A percentile compares a stretch with the other conserved stretches of the same genome.
These are phyloP conservation scores for Elsinoe australis DNA, from an alignment of 2,329 filamentous ascomycete genomes.

Conservation along the genomic window DNA sequence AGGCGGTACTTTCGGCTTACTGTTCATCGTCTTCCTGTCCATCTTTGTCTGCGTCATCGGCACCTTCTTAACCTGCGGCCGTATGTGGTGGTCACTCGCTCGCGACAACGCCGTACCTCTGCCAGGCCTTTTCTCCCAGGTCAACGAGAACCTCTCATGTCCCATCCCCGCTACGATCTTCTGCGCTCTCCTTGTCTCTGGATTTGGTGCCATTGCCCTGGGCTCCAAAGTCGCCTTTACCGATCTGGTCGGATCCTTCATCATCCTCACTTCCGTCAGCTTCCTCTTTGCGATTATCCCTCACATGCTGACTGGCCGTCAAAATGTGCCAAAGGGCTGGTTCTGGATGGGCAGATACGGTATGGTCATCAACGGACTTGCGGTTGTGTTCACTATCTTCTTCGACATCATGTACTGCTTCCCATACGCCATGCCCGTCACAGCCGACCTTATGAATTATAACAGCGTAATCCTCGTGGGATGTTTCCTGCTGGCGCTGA, in stretches of 20 bases:
- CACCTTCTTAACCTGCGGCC: constrained; percentile 45
- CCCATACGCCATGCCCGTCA: constrained; percentile 38
- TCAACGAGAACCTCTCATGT: constrained; percentile 50
- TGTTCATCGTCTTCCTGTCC: constrained; percentile 51
- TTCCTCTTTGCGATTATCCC: constrained; percentile 33
- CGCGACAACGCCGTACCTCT: constrained; percentile 56
- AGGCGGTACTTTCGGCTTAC: constrained; percentile 49
- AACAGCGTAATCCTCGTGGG: constrained; percentile 50
- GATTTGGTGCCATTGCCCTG: constrained; percentile 30
- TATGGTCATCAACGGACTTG: constrained; percentile 28
- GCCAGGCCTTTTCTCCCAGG: constrained; percentile 44
- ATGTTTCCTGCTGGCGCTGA: constrained; percentile 38
- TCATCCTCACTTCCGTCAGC: constrained; percentile 30
- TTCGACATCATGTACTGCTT: constrained; percentile 34
- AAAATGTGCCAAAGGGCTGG: constrained; percentile 28
- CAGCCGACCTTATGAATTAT: constrained; percentile 45
- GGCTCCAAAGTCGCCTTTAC: constrained; percentile 31
- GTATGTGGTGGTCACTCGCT: constrained; percentile 47
- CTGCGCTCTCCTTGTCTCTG: constrained; percentile 45
- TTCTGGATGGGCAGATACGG: constrained; percentile 32
- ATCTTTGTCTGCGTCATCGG: constrained; percentile 44
- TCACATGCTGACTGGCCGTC: constrained; percentile 28
- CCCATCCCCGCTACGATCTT: constrained; percentile 53
- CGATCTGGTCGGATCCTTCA: constrained; percentile 32
- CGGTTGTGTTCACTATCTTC: constrained; percentile 30